Percentiles rank a stretch among this genome's conserved stretches.
Evolutionary conservation across 441 rosid species (phyloP).

Genomic region (Gossypium trilobum): DNA sequence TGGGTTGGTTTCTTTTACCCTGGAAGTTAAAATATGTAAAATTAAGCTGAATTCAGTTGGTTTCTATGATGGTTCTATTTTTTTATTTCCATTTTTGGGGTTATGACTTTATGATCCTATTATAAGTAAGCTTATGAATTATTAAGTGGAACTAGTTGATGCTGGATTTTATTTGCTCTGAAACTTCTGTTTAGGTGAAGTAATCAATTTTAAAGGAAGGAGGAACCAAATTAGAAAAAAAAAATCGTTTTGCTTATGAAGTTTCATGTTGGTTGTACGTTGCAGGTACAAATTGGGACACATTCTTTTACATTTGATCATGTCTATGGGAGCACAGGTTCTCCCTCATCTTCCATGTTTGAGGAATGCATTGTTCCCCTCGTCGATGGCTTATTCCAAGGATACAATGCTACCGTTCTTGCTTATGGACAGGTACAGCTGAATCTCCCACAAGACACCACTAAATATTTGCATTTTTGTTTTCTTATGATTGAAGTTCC

Average conservation of each 20-base stretch:
- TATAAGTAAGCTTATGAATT: background rate
- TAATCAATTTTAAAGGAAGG: background rate
- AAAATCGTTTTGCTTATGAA: background rate
- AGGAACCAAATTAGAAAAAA: background rate
- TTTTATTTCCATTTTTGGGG: background rate
- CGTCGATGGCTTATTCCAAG: slow-evolving; percentile 94
- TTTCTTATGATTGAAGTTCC: background rate
- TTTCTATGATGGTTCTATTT: slow-evolving; percentile 8
- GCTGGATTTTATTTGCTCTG: background rate
- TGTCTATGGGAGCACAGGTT: slow-evolving; percentile 76
- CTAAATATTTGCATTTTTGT: background rate
- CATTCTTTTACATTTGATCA: slow-evolving; percentile 18
- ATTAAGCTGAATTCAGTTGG: slow-evolving; percentile 12
- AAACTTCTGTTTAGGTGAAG: slow-evolving; percentile 1
- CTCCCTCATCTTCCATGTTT: slow-evolving; percentile 70
- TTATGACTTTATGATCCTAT: background rate
- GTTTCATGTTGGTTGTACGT: slow-evolving; percentile 7
- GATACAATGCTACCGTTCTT: slow-evolving; percentile 93
- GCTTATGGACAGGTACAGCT: slow-evolving; percentile 90
- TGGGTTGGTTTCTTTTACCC: slow-evolving; percentile 2
- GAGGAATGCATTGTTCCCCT: slow-evolving; percentile 75
- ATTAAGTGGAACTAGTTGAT: background rate
- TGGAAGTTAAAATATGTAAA: slow-evolving; percentile 9
- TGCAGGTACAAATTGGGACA: slow-evolving; percentile 32
- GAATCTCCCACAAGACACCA: slow-evolving; percentile 8